Evolutionary conservation across 1,284 basidiomycete species (phyloP).

Genomic region (Xanthoconium separans): DNA sequence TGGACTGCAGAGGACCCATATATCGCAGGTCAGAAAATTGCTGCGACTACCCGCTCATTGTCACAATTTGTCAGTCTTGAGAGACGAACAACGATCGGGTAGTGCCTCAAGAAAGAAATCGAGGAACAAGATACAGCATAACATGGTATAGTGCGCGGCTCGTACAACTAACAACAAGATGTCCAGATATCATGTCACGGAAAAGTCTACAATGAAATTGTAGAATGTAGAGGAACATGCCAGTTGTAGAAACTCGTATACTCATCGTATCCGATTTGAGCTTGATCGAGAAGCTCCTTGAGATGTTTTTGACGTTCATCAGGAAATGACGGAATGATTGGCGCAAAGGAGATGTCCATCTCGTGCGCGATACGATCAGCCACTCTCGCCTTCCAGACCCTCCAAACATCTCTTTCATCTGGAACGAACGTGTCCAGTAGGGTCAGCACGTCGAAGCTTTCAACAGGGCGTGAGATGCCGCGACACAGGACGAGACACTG

Average conservation of each 20-base stretch:
- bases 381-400: conserved; percentile 5
- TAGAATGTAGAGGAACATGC: not conserved
- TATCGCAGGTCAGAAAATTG: too few species aligned
- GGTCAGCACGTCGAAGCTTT: conserved; percentile 1
- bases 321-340: conserved; percentile 4
- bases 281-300: conserved; percentile 1
- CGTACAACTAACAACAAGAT: too few species aligned
- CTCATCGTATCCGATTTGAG: not conserved
- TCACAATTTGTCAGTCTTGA: too few species aligned
- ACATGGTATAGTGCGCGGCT: too few species aligned
- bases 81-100: too few species aligned
- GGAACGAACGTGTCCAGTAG: conserved; percentile 6
- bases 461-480: not conserved
- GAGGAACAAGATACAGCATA: too few species aligned
- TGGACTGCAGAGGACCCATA: too few species aligned
- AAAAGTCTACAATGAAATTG: not conserved
- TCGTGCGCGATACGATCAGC: conserved; percentile 6
- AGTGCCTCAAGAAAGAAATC: too few species aligned
- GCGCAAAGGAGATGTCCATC: not conserved
- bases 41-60: too few species aligned
- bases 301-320: conserved; percentile 1
- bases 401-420: conserved; percentile 10
- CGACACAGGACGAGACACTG: conserved; percentile 9
- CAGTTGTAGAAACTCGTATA: not conserved
- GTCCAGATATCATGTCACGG: not conserved